Conservation (phyloP, 257 asterid genomes). For the Nicotiana sylvestris region DNA sequence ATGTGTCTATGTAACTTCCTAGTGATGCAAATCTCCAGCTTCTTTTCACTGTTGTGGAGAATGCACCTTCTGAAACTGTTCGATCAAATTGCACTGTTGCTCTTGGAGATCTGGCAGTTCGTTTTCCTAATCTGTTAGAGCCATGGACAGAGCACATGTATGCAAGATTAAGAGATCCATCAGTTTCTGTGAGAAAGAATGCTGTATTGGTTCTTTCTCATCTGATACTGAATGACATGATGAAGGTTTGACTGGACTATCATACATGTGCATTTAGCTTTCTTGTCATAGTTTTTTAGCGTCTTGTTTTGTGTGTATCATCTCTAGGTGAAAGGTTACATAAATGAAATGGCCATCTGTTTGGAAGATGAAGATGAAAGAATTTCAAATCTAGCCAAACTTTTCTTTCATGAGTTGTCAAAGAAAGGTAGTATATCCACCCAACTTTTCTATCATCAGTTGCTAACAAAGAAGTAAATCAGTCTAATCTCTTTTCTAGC, state of each 20-base stretch:
- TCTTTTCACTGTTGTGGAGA: slow-evolving; percentile 97
- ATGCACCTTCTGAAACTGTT: slow-evolving; percentile 81
- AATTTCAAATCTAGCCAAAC: slow-evolving; percentile 77
- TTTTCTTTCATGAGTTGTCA: slow-evolving; percentile 87
- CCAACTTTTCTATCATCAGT: not conserved
- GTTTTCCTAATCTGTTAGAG: slow-evolving; percentile 91
- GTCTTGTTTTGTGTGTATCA: slow-evolving; percentile 13
- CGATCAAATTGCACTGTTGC: slow-evolving; percentile 97
- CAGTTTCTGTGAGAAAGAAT: slow-evolving; percentile 77
- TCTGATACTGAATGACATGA: slow-evolving; percentile 94
- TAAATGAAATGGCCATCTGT: slow-evolving; percentile 86
- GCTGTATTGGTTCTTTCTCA: slow-evolving; percentile 97
- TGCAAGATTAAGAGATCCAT: slow-evolving; percentile 80
- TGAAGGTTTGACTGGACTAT: slow-evolving; percentile 63
- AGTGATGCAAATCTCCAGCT: slow-evolving; percentile 93
- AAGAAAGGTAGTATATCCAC: slow-evolving; percentile 64
- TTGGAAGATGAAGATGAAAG: slow-evolving; percentile 90
- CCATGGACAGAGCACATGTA: slow-evolving; percentile 99
- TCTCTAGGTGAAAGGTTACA: slow-evolving; percentile 85
- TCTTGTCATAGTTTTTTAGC: slow-evolving; percentile 12
- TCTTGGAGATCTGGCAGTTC: slow-evolving; percentile 94
- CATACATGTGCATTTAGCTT: slow-evolving; percentile 13
- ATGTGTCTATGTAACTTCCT: slow-evolving; percentile 17
- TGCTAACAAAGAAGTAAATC: not conserved
- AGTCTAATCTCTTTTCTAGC: not conserved